Percentiles rank a stretch among this genome's conserved stretches.
Conservation (phyloP, 2,329 filamentous ascomycete species). For the Metarhizium anisopliae region DNA sequence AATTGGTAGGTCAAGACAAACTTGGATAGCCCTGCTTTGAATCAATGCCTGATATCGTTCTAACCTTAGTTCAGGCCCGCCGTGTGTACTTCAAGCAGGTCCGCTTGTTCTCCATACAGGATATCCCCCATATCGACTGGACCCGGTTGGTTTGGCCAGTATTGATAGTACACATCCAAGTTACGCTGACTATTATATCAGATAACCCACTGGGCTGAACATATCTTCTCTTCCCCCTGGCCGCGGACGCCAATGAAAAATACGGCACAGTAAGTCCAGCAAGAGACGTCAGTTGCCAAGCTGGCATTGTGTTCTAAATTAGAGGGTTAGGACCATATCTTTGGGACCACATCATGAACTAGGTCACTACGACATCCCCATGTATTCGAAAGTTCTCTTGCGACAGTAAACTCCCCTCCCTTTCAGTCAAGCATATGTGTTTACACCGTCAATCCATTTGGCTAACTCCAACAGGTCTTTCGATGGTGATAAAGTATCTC, state of each 20-base stretch:
- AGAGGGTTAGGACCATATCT: slow-evolving; percentile 31
- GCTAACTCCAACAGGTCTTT: slow-evolving; percentile 33
- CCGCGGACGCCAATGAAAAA: slow-evolving; percentile 35
- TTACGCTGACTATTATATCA: slow-evolving; percentile 15
- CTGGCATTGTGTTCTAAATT: neutral
- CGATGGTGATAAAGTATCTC: slow-evolving; percentile 43
- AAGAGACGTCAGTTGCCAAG: slow-evolving; percentile 10
- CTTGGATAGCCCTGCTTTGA: too few relatives aligned
- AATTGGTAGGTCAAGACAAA: slow-evolving; percentile 33
- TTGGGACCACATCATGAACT: slow-evolving; percentile 36
- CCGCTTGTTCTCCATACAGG: slow-evolving; percentile 24
- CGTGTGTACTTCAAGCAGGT: slow-evolving; percentile 25
- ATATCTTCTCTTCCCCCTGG: slow-evolving; percentile 48
- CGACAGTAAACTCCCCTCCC: slow-evolving; percentile 33
- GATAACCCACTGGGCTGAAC: slow-evolving; percentile 51
- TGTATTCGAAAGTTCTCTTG: slow-evolving; percentile 42
- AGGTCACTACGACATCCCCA: slow-evolving; percentile 34
- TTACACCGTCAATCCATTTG: slow-evolving; percentile 4
- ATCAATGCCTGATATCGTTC: neutral
- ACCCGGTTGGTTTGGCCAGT: slow-evolving; percentile 14
- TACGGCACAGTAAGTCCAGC: slow-evolving; percentile 26
- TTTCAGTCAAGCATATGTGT: neutral
- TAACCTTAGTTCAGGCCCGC: slow-evolving; percentile 6
- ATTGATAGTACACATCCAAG: neutral
- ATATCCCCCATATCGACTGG: slow-evolving; percentile 11